Percentiles rank a stretch among this genome's conserved stretches.
phyloP scores from a whole-genome alignment of 257 asterid species.

The Nicotiana sylvestris region DNA sequence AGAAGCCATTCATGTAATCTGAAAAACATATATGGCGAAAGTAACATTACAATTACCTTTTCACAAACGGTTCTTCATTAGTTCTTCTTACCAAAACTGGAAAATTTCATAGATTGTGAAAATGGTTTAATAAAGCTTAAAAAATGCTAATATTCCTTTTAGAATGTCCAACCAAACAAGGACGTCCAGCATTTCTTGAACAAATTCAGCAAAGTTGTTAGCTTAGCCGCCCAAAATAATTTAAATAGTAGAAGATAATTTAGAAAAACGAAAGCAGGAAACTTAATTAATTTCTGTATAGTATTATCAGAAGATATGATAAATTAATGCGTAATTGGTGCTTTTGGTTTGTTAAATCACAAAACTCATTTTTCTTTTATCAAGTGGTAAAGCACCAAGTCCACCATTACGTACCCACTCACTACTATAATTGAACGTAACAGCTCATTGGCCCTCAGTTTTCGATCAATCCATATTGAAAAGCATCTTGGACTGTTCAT shows the following conservation, averaged over 20 bases:
- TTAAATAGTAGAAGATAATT: slow-evolving; percentile 30
- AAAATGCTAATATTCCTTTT: neutral
- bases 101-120: neutral
- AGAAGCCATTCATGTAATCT: neutral
- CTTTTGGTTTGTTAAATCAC: neutral
- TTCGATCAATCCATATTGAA: slow-evolving; percentile 3
- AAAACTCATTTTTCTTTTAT: neutral
- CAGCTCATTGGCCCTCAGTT: slow-evolving; percentile 21
- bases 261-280: slow-evolving; percentile 22
- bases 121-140: neutral
- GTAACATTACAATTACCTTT: neutral
- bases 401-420: slow-evolving; percentile 36
- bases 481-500: slow-evolving; percentile 5
- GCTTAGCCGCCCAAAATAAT: slow-evolving; percentile 45
- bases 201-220: neutral
- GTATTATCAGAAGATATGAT: neutral
- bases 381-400: slow-evolving; percentile 20
- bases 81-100: neutral
- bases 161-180: neutral
- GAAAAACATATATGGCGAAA: neutral
- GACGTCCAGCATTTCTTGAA: neutral
- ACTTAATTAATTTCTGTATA: slow-evolving; percentile 7
- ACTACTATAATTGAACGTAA: slow-evolving; percentile 17
- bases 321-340: neutral
- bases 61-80: neutral